Conservation (phyloP, 208 protist species). For the Blechomonas ayalai region DNA sequence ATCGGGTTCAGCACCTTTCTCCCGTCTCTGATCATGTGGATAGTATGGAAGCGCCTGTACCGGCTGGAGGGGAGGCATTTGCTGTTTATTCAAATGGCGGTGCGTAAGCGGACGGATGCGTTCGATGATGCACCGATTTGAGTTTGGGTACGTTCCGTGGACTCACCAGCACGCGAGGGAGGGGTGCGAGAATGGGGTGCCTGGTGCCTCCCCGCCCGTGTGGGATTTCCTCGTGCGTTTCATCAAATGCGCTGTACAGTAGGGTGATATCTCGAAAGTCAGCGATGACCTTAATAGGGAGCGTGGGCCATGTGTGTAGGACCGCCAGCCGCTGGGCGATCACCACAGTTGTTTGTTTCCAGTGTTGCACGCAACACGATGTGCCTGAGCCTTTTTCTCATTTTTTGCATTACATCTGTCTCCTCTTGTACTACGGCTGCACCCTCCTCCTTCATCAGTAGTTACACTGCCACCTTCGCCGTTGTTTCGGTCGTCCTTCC, state of each 20-base stretch:
- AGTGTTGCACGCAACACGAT: too few relatives aligned
- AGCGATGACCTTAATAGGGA: background rate
- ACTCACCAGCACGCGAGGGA: background rate
- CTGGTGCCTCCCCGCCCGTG: background rate
- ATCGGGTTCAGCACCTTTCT: slow-evolving; percentile 16
- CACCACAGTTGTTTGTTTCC: too few relatives aligned
- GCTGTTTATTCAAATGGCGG: slow-evolving; percentile 58
- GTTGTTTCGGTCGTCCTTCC: too few relatives aligned
- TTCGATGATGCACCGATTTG: slow-evolving; percentile 10
- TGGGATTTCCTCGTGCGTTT: too few relatives aligned
- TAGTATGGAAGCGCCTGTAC: slow-evolving; percentile 43
- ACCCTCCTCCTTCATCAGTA: too few relatives aligned
- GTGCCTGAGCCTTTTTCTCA: too few relatives aligned
- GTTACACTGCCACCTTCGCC: too few relatives aligned
- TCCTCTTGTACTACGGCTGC: too few relatives aligned
- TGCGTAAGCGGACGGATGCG: slow-evolving; percentile 32
- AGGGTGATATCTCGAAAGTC: background rate
- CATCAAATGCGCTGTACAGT: background rate
- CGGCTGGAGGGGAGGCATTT: slow-evolving; percentile 60
- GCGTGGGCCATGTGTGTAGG: too few relatives aligned
- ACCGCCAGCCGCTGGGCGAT: too few relatives aligned
- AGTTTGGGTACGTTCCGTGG: background rate
- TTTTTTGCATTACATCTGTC: too few relatives aligned
- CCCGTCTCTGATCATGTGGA: slow-evolving; percentile 11
- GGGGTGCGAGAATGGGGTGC: background rate